A percentile compares a stretch with the other conserved stretches of the same genome.
Conservation (phyloP, 371 early-diverging fungal genomes). For the Lichtheimia corymbifera region DNA sequence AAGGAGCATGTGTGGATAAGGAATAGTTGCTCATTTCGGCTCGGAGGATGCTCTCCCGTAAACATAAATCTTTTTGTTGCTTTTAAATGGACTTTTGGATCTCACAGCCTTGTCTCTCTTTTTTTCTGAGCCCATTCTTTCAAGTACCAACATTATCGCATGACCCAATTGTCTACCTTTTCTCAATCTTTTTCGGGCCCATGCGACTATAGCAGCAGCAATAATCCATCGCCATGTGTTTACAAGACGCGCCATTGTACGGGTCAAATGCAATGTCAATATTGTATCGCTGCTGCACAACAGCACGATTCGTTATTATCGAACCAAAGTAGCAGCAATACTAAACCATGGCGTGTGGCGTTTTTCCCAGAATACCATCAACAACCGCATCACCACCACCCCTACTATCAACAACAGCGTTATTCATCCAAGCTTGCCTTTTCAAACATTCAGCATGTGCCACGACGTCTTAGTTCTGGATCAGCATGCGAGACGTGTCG, state of each 20-base stretch:
- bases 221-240: slow-evolving; percentile 7
- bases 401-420: slow-evolving; percentile 11
- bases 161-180: too few relatives aligned
- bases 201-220: not conserved
- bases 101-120: too few relatives aligned
- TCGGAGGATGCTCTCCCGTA: too few relatives aligned
- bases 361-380: slow-evolving; percentile 15
- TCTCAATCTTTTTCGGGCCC: too few relatives aligned
- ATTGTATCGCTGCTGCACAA: slow-evolving; percentile 16
- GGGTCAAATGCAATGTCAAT: slow-evolving; percentile 32
- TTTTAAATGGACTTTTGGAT: too few relatives aligned
- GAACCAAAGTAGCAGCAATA: slow-evolving; percentile 5
- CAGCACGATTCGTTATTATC: not conserved
- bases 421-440: not conserved
- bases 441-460: slow-evolving; percentile 10
- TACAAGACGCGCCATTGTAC: slow-evolving; percentile 26
- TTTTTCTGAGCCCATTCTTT: too few relatives aligned
- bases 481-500: slow-evolving; percentile 49
- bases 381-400: slow-evolving; percentile 2
- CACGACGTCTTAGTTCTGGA: slow-evolving; percentile 43
- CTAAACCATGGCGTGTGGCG: slow-evolving; percentile 33
- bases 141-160: too few relatives aligned
- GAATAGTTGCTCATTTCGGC: too few relatives aligned
- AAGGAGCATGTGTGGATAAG: too few relatives aligned
- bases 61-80: too few relatives aligned